Conservation (phyloP, 2,329 filamentous ascomycete species). For the Exophiala mesophila region DNA sequence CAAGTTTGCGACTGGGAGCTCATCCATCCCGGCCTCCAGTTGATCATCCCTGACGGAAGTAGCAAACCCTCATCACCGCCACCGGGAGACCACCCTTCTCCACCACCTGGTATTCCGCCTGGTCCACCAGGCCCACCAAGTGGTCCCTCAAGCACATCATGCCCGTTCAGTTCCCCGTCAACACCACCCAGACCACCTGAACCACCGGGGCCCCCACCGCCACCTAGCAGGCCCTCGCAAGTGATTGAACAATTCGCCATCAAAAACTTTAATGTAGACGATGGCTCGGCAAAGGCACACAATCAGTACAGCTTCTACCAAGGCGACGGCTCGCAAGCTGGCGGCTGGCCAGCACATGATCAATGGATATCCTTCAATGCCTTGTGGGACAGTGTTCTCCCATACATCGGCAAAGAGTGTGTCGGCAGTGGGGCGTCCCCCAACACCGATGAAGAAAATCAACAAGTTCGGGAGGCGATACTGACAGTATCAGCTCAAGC, state of each 20-base stretch:
- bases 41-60: constrained; percentile 5
- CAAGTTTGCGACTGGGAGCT: constrained; percentile 11
- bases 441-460: constrained; percentile 20
- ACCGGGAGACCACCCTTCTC: too few species aligned
- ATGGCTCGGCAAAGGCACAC: constrained; percentile 7
- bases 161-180: not conserved
- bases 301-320: constrained; percentile 28
- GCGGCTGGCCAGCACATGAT: constrained; percentile 22
- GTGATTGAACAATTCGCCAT: constrained; percentile 6
- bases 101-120: too few species aligned
- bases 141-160: not conserved
- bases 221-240: not conserved
- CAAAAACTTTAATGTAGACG: constrained; percentile 1
- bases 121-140: not conserved
- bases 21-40: constrained; percentile 1
- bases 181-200: too few species aligned
- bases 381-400: constrained; percentile 12
- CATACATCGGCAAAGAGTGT: constrained; percentile 11
- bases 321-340: constrained; percentile 20
- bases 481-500: constrained; percentile 24
- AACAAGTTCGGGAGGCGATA: constrained; percentile 24
- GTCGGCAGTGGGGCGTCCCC: not conserved
- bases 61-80: too few species aligned
- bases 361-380: constrained; percentile 24
- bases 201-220: too few species aligned